These are phyloP conservation scores for Plasmodium inui DNA, from an alignment of 169 alveolate species.

Conservation along the genomic window DNA sequence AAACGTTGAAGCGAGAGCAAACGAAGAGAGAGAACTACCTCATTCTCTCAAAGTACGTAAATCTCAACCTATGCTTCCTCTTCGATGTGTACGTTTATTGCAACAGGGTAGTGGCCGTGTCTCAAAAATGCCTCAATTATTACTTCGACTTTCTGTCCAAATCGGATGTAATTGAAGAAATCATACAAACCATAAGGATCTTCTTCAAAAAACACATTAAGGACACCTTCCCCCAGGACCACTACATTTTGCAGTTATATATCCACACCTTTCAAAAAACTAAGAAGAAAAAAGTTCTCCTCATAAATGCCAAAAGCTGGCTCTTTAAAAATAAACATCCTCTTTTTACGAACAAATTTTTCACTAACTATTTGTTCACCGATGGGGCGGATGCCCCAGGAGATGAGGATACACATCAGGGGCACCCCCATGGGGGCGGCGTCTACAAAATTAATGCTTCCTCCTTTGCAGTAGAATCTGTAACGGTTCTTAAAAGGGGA, in stretches of 20 bases:
- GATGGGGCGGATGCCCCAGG: neutral
- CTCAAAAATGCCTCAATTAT: constrained; percentile 59
- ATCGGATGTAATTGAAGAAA: constrained; percentile 14
- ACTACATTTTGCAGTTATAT: constrained; percentile 41
- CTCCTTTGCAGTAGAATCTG: neutral
- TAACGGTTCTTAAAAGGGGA: neutral
- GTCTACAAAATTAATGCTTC: constrained; percentile 1
- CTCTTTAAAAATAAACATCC: constrained; percentile 61
- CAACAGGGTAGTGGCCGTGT: constrained; percentile 20
- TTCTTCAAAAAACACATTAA: constrained; percentile 28
- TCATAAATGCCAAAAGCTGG: constrained; percentile 66
- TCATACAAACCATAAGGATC: constrained; percentile 4
- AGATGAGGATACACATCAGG: neutral
- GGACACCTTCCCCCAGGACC: constrained; percentile 2
- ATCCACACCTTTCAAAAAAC: constrained; percentile 55
- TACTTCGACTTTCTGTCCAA: constrained; percentile 24
- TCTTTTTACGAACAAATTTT: constrained; percentile 8
- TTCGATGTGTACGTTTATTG: constrained; percentile 54
- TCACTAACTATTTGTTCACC: constrained; percentile 33
- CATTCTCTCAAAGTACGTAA: constrained; percentile 43
- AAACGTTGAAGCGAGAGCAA: constrained; percentile 14
- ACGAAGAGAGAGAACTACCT: constrained; percentile 1
- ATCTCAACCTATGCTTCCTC: constrained; percentile 48
- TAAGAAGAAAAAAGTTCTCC: constrained; percentile 35
- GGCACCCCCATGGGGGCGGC: neutral